Percentiles rank a stretch among this genome's conserved stretches.
phyloP scores from a whole-genome alignment of 257 asterid species.

The Penstemon eatonii region DNA sequence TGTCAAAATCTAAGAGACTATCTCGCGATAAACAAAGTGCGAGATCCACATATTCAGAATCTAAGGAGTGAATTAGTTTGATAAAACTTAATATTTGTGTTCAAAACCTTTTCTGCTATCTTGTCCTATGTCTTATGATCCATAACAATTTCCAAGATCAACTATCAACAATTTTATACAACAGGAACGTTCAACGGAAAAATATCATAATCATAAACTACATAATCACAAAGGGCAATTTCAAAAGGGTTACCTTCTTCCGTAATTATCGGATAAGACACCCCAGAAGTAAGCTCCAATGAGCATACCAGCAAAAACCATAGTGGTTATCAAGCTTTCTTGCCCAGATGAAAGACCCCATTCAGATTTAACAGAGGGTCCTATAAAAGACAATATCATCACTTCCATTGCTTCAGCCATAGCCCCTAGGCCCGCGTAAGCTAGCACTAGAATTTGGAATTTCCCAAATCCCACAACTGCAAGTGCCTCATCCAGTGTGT shows the following conservation, averaged over 20 bases:
- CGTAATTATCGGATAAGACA: conserved; percentile 55
- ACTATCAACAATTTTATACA: not conserved
- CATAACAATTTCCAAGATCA: too few species aligned
- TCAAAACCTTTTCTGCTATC: too few species aligned
- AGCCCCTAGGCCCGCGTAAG: conserved; percentile 77
- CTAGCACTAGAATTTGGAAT: conserved; percentile 55
- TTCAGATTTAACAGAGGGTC: conserved; percentile 57
- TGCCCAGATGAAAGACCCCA: conserved; percentile 73
- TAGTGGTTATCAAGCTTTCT: conserved; percentile 65
- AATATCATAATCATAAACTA: not conserved
- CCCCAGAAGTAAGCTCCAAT: conserved; percentile 81
- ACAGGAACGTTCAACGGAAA: not conserved
- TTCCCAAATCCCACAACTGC: conserved; percentile 75
- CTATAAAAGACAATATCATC: conserved; percentile 74
- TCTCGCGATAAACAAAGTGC: not conserved
- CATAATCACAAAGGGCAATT: not conserved
- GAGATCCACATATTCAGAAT: not conserved
- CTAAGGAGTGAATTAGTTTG: too few species aligned
- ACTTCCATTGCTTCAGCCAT: conserved; percentile 81
- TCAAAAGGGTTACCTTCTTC: conserved; percentile 61
- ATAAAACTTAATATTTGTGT: too few species aligned
- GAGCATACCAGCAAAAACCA: conserved; percentile 83
- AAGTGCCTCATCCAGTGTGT: conserved; percentile 72
- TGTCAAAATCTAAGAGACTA: not conserved
- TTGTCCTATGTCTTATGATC: too few species aligned